A percentile compares a stretch with the other conserved stretches of the same genome.
These are phyloP conservation scores for Rickenella mellea DNA, from an alignment of 768 basidiomycete genomes.

Conservation along the genomic window DNA sequence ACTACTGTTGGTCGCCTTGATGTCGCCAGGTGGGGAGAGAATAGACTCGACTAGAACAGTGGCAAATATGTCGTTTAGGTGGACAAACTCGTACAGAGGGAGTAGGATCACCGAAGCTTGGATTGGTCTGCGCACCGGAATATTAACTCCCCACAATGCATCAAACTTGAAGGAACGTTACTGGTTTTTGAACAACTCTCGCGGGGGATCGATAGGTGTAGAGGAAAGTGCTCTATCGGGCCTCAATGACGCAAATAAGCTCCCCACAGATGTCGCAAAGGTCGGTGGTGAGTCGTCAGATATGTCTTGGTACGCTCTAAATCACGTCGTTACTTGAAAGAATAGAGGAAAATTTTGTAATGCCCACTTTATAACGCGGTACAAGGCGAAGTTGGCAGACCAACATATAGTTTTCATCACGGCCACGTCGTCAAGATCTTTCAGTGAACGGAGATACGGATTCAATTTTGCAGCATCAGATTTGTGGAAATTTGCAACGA, in stretches of 20 bases:
- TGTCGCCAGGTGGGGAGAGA: slow-evolving; percentile 14
- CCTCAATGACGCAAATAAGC: slow-evolving; percentile 40
- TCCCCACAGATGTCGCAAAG: slow-evolving; percentile 39
- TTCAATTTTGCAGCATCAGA: slow-evolving; percentile 64
- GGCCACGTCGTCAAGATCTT: slow-evolving; percentile 34
- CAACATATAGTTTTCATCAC: slow-evolving; percentile 50
- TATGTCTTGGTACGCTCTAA: slow-evolving; percentile 48
- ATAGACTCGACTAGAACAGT: slow-evolving; percentile 34
- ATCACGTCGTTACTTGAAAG: neutral
- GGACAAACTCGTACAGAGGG: slow-evolving; percentile 52
- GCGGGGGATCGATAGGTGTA: slow-evolving; percentile 34
- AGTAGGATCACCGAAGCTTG: slow-evolving; percentile 50
- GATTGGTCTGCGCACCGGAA: slow-evolving; percentile 37
- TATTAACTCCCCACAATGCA: neutral
- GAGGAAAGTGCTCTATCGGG: slow-evolving; percentile 45
- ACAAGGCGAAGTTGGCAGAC: slow-evolving; percentile 44
- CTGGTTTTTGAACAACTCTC: slow-evolving; percentile 51
- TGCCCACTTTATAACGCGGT: slow-evolving; percentile 40
- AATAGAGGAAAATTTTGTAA: neutral
- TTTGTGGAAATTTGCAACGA: slow-evolving; percentile 65
- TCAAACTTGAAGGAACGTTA: slow-evolving; percentile 14
- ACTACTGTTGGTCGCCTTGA: slow-evolving; percentile 10
- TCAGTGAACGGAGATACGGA: slow-evolving; percentile 48
- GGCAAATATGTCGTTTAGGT: slow-evolving; percentile 38
- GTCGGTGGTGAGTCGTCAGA: slow-evolving; percentile 43